Base-by-base conservation (phyloP, 1,139 yeast genomes). In the Pichia sp. region DNA sequence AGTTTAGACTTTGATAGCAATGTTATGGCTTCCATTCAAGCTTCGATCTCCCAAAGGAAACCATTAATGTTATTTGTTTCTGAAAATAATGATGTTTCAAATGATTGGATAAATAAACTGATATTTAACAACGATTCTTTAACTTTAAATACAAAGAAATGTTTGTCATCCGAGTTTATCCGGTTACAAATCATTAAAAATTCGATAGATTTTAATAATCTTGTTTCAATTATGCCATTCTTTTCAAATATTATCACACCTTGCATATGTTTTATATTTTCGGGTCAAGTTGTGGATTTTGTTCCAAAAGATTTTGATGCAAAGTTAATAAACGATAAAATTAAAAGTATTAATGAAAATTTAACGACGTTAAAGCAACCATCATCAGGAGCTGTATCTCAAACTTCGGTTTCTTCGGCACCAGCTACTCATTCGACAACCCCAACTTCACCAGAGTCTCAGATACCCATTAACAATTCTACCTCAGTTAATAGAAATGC, bases 191-290 rank as follows among this genome's bases (percentile, higher is more conserved):
- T 82, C 33, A 46, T 61, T 2, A 66, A 71, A 37, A 72, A 66
- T n/a, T 63, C 79, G 0, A 57, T 58, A 2, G 81, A 81, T 49
- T 78, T 66, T 51, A 60, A 55, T 1, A 67, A 65, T 52, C 80
- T 82, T 53, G 64, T 69, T 37, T 77, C 74, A 51, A 62, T 78
- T 12, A 78, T 77, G 54, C 73, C 73, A 0, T 66, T 68, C 29
- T 67, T 71, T 31, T 56, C 55, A 2, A 64, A 68, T 3, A 20
- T 86, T 82, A 11, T 69, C 76, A 52, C 64, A 74, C 49, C 75
- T 67, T 60, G 66, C 77, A 43, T 53, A 24, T 39, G 55, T 27
- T 41, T 56, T 9, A 68, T 82, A 8, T 63, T 61, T 37, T 65
- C 67, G 10, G 77, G 82, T 3, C 59, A 66, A 36, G 62, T 79